Evolutionary conservation across 2,329 filamentous ascomycete species (phyloP).

Genomic region (Dryadomyces sulphureus): DNA sequence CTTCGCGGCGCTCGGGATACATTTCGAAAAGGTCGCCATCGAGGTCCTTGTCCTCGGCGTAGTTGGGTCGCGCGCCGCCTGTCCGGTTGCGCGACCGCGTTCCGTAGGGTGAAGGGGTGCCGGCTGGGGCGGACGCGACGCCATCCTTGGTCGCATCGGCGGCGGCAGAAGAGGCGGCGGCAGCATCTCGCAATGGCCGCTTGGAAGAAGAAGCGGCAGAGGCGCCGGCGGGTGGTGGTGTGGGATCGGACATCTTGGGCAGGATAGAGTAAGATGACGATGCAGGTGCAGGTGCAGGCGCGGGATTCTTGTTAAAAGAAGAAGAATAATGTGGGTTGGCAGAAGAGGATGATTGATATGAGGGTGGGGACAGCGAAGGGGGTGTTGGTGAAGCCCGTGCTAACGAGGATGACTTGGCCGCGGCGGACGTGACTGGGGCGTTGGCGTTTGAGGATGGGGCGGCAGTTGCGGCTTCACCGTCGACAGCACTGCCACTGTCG

Average conservation of each 20-base stretch:
- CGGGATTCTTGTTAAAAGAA: conserved; percentile 2
- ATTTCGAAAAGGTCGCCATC: conserved; percentile 76
- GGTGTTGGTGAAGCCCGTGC: background rate
- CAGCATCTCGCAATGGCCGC: conserved; percentile 26
- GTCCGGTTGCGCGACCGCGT: conserved; percentile 86
- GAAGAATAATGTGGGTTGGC: conserved; percentile 10
- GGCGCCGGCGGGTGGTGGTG: conserved; percentile 2
- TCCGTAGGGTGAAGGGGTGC: conserved; percentile 60
- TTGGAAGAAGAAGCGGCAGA: conserved; percentile 29
- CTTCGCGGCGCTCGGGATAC: conserved; percentile 38
- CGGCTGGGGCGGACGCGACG: conserved; percentile 1
- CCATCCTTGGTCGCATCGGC: conserved; percentile 12
- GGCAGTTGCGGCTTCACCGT: conserved; percentile 1
- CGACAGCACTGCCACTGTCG: background rate
- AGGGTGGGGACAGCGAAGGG: conserved; percentile 2
- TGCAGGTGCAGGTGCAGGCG: conserved; percentile 10
- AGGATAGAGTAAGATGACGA: conserved; percentile 15
- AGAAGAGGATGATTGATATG: conserved; percentile 5
- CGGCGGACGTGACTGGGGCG: background rate
- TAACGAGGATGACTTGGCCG: conserved; percentile 3
- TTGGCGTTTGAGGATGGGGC: background rate
- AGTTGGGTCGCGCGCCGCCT: conserved; percentile 71
- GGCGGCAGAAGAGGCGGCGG: conserved; percentile 7
- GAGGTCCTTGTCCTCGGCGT: conserved; percentile 84
- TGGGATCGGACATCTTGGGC: conserved; percentile 18